Conservation (phyloP, 1,284 basidiomycete species). For the Coniferiporia weirii region DNA sequence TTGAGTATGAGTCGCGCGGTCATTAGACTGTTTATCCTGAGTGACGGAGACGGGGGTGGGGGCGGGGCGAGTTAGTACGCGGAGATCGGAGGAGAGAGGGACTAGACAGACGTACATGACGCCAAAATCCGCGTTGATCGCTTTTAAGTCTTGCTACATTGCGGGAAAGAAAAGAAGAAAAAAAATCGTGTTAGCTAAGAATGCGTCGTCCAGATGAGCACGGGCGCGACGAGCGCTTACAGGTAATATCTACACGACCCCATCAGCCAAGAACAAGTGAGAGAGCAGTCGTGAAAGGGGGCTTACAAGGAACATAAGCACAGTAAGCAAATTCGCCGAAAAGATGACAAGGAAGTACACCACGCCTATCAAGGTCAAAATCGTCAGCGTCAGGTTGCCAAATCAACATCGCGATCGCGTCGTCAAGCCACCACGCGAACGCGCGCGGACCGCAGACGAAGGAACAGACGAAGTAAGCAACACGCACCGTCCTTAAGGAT, state of each 20-base stretch:
- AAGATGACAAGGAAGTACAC: background rate
- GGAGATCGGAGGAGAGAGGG: background rate
- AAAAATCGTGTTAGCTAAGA: background rate
- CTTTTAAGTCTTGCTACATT: background rate
- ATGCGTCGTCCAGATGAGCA: too few species aligned
- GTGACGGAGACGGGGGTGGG: too few species aligned
- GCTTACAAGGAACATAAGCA: conserved; percentile 1
- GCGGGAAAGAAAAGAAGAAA: background rate
- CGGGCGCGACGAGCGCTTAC: background rate
- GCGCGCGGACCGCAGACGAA: too few species aligned
- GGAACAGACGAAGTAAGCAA: too few species aligned
- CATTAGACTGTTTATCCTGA: background rate
- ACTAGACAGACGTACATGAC: background rate
- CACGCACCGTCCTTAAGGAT: background rate
- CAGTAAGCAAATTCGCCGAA: background rate
- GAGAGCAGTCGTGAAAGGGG: background rate
- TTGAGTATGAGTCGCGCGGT: background rate
- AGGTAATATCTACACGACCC: background rate
- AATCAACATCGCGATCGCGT: too few species aligned
- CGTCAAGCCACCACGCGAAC: background rate
- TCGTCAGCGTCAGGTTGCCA: background rate
- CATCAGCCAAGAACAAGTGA: background rate
- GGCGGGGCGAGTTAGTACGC: too few species aligned
- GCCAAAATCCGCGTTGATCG: background rate
- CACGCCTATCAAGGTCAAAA: background rate